Conservation (phyloP, 2,329 filamentous ascomycete species). For the Ustulina deusta region DNA sequence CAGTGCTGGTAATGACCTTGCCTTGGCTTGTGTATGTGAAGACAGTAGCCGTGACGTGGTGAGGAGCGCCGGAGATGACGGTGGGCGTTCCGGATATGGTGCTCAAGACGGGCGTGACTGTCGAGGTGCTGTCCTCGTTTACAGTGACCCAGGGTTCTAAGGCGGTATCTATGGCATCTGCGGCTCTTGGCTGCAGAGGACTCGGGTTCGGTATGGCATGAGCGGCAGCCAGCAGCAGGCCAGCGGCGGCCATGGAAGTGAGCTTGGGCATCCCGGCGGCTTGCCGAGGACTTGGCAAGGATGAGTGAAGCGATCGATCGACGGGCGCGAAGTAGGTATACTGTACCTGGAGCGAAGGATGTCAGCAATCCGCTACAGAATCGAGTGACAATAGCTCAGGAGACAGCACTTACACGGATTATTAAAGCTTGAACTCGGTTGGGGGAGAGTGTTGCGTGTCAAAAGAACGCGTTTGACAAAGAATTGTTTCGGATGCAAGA, state of each 20-base stretch:
- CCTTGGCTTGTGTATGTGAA: conserved; percentile 51
- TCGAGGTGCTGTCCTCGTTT: conserved; percentile 60
- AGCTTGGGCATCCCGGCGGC: conserved; percentile 38
- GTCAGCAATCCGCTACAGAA: not conserved
- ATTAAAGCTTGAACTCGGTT: not conserved
- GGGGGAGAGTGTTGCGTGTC: not conserved
- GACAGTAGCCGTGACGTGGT: conserved; percentile 57
- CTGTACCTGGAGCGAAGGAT: not conserved
- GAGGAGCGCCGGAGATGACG: conserved; percentile 54
- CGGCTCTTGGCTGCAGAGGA: conserved; percentile 34
- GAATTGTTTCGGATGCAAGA: conserved; percentile 7
- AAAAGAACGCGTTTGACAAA: not conserved
- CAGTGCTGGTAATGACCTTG: conserved; percentile 54
- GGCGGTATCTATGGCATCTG: conserved; percentile 43
- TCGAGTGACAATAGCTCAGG: not conserved
- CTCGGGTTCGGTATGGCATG: conserved; percentile 45
- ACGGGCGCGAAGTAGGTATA: not conserved
- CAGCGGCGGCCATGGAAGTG: conserved; percentile 39
- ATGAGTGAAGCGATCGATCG: not conserved
- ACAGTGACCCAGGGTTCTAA: conserved; percentile 66
- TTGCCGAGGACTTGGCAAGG: conserved; percentile 18
- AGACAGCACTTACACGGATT: not conserved
- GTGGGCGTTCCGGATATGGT: conserved; percentile 61
- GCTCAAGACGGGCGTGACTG: conserved; percentile 62
- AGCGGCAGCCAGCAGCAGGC: conserved; percentile 45